Evolutionary conservation across 306 rosid species (phyloP).

Genomic region (Ziziphus jujuba): DNA sequence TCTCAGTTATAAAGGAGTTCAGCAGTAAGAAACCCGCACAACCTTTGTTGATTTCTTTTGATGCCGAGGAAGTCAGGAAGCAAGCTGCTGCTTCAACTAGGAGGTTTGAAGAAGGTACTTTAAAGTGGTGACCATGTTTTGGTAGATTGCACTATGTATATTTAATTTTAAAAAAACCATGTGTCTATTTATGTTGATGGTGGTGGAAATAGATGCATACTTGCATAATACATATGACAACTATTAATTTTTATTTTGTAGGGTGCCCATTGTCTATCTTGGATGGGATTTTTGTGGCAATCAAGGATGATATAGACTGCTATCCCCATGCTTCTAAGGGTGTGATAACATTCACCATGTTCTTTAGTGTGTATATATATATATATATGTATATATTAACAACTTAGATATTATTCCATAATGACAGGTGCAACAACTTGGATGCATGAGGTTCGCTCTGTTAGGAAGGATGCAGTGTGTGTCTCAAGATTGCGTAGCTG

Average conservation of each 20-base stretch:
- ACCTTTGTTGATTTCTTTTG: conserved; percentile 79
- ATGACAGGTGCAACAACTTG: conserved; percentile 81
- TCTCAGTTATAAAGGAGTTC: conserved; percentile 64
- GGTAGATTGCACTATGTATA: background rate
- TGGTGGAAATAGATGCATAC: background rate
- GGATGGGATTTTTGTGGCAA: conserved; percentile 92
- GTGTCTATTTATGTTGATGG: conserved; percentile 12
- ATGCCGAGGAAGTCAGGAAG: conserved; percentile 67
- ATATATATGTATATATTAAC: too few relatives aligned
- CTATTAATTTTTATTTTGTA: conserved; percentile 35
- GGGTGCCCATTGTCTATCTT: conserved; percentile 83
- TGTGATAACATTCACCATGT: conserved; percentile 33
- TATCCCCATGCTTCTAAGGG: conserved; percentile 80
- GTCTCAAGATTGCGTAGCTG: conserved; percentile 81
- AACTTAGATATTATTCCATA: conserved; percentile 25
- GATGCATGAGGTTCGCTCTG: conserved; percentile 89
- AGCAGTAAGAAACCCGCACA: conserved; percentile 43
- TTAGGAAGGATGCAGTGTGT: conserved; percentile 58
- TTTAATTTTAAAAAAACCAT: background rate
- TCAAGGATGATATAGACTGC: conserved; percentile 98
- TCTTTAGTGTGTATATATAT: background rate
- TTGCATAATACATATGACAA: background rate
- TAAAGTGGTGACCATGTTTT: background rate
- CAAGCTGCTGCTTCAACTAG: conserved; percentile 87
- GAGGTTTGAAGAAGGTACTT: conserved; percentile 83